Conservation (phyloP, 352 stramenopile species). For the Globisporangium echinulatum region DNA sequence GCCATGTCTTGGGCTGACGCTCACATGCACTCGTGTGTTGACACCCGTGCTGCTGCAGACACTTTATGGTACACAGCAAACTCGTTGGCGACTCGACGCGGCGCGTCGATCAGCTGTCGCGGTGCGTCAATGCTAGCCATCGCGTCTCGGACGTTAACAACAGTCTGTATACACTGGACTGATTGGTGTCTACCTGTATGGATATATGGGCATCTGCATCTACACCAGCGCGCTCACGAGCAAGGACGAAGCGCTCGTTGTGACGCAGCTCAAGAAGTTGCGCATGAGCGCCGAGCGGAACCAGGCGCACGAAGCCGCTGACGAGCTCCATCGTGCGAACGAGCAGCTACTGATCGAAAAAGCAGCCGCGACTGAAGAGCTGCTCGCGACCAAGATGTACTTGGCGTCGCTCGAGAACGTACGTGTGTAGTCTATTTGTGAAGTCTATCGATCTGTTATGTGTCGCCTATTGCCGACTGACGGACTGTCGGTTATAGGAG, state of each 20-base stretch:
- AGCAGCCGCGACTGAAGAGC: constrained; percentile 45
- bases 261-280: constrained; percentile 40
- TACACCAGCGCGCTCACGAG: constrained; percentile 35
- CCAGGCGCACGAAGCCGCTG: constrained; percentile 43
- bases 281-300: constrained; percentile 50
- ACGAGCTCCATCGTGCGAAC: constrained; percentile 56
- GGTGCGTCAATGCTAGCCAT: constrained; percentile 18
- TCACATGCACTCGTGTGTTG: no score
- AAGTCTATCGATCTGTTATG: neutral
- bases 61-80: constrained; percentile 60
- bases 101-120: constrained; percentile 51
- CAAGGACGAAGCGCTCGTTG: constrained; percentile 49
- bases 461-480: neutral
- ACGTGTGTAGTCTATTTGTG: neutral
- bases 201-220: no score
- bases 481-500: constrained; percentile 20
- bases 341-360: constrained; percentile 62
- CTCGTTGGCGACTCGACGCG: constrained; percentile 58
- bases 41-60: constrained; percentile 15
- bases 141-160: no score
- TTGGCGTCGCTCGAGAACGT: constrained; percentile 60
- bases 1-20: no score
- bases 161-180: no score
- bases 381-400: constrained; percentile 64
- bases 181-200: no score